A percentile compares a stretch with the other conserved stretches of the same genome.
These are phyloP conservation scores for Chaetomiaceae sp. DNA, from an alignment of 2,329 filamentous ascomycete species.

Conservation along the genomic window DNA sequence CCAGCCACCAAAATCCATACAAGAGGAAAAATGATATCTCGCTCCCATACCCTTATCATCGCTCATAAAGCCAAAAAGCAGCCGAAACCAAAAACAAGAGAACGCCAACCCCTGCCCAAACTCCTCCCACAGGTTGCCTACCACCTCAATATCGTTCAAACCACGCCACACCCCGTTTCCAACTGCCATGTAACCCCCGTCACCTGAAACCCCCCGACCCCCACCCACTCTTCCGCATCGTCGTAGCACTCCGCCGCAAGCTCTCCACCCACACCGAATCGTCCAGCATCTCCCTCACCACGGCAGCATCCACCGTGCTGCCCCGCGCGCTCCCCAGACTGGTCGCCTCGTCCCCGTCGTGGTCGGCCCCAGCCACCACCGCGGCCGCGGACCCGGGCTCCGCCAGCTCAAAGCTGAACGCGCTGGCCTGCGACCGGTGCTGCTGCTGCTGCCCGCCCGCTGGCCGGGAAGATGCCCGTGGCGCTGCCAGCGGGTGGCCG, in stretches of 20 bases:
- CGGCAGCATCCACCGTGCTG: constrained; percentile 67
- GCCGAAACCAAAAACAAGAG: not conserved
- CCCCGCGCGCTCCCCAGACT: constrained; percentile 52
- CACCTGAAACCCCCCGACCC: constrained; percentile 15
- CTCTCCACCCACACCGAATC: constrained; percentile 92
- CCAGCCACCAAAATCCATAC: not conserved
- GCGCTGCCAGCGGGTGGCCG: constrained; percentile 51
- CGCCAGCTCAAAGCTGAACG: constrained; percentile 56
- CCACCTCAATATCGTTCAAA: not conserved
- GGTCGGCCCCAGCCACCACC: constrained; percentile 20
- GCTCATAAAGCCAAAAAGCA: constrained; percentile 6
- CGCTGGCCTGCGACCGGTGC: constrained; percentile 39
- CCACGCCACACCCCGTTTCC: not conserved
- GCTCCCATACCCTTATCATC: constrained; percentile 5
- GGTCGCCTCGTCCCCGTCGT: constrained; percentile 29
- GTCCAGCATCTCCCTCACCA: constrained; percentile 80
- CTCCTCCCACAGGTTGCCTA: not conserved
- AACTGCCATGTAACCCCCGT: not conserved
- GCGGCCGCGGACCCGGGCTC: constrained; percentile 34
- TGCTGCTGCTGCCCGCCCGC: not conserved
- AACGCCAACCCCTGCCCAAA: constrained; percentile 5
- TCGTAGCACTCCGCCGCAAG: constrained; percentile 81
- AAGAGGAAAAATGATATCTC: not conserved
- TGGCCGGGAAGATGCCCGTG: constrained; percentile 41
- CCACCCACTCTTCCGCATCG: constrained; percentile 36